Conservation (phyloP, 805 yeast genomes). For the Priceomyces fermenticarens region DNA sequence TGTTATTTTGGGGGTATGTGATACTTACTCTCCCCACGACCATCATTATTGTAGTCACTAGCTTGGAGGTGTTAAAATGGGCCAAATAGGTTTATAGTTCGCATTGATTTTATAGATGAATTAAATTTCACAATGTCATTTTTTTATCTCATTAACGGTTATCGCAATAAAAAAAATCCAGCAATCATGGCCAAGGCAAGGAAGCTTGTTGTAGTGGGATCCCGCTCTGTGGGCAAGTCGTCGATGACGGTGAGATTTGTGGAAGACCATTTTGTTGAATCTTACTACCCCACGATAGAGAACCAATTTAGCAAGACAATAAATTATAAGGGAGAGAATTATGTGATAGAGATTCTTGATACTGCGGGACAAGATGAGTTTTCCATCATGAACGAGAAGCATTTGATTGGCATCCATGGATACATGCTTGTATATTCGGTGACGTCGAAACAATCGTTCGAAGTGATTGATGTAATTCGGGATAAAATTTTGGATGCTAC, state of each 20-base stretch:
- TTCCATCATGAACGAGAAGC: conserved; percentile 73
- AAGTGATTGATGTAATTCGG: conserved; percentile 68
- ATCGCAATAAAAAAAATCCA: no score
- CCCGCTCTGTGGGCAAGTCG: conserved; percentile 85
- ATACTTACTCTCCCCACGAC: conserved; percentile 74
- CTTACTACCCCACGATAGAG: conserved; percentile 88
- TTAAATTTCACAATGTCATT: no score
- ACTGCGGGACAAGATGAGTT: conserved; percentile 95
- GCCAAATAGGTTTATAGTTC: no score
- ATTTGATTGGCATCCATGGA: conserved; percentile 80
- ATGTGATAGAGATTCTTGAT: conserved; percentile 80
- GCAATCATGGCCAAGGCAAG: conserved; percentile 49
- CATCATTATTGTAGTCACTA: conserved; percentile 64
- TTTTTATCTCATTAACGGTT: no score
- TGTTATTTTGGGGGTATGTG: conserved; percentile 79
- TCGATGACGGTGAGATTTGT: conserved; percentile 81
- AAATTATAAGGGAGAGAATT: conserved; percentile 67
- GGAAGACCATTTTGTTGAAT: conserved; percentile 84
- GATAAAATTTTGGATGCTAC: conserved; percentile 77
- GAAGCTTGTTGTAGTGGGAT: conserved; percentile 83
- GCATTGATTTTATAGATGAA: conserved; percentile 1
- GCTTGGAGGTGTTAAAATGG: conserved; percentile 61
- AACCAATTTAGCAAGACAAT: conserved; percentile 75
- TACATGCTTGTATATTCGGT: conserved; percentile 80
- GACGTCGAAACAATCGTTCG: conserved; percentile 73